These are phyloP conservation scores for Bryoerythrophyllum caledonicum DNA, from an alignment of 225 moss, liverwort and hornwort species.

Conservation along the genomic window DNA sequence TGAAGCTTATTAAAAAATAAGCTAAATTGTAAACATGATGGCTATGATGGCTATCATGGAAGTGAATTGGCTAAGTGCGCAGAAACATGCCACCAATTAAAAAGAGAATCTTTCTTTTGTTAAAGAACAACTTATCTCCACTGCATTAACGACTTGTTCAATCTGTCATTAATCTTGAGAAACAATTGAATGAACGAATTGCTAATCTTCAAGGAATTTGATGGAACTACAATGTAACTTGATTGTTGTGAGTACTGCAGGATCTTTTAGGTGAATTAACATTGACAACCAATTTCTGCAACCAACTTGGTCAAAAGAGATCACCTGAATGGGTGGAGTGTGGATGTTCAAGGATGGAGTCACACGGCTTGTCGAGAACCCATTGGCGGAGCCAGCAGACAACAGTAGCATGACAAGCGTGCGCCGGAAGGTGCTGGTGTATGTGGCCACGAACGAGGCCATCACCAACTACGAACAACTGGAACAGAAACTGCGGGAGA, in stretches of 20 bases:
- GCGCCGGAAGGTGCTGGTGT: slow-evolving; percentile 52
- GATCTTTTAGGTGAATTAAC: neutral
- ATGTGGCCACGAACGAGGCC: slow-evolving; percentile 42
- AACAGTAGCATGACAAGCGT: slow-evolving; percentile 32
- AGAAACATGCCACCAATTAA: neutral
- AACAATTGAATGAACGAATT: neutral
- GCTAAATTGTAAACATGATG: too few relatives aligned
- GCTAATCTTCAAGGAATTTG: neutral
- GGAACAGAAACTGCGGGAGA: slow-evolving; percentile 43
- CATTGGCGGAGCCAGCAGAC: slow-evolving; percentile 44
- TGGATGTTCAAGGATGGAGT: slow-evolving; percentile 71
- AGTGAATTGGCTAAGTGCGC: too few relatives aligned
- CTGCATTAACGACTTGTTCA: neutral
- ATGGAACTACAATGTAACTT: neutral
- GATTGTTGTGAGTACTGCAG: neutral
- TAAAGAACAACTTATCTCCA: neutral
- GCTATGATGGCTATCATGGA: too few relatives aligned
- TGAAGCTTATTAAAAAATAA: too few relatives aligned
- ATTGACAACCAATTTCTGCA: neutral
- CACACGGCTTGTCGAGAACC: slow-evolving; percentile 52
- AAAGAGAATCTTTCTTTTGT: neutral
- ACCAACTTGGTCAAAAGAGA: neutral
- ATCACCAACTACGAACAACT: slow-evolving; percentile 53
- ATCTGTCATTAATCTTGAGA: neutral
- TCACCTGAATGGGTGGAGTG: slow-evolving; percentile 45